A percentile compares a stretch with the other conserved stretches of the same genome.
phyloP scores from a whole-genome alignment of 2,329 filamentous ascomycete species.

The Rhynchosporium secalis region DNA sequence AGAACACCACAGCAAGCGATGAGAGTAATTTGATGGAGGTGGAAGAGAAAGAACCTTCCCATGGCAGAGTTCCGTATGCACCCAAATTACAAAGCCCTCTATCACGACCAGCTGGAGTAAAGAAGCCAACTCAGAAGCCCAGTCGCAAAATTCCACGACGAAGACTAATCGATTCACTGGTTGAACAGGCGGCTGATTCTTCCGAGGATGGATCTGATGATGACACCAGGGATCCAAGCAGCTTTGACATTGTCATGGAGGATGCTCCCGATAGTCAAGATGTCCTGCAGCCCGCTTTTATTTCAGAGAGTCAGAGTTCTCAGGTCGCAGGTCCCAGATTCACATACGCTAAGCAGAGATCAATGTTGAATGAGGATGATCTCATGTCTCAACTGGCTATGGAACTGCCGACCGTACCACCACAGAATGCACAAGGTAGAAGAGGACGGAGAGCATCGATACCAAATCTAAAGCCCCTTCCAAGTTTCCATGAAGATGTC shows the following conservation, averaged over 20 bases:
- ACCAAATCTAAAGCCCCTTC: slow-evolving; percentile 32
- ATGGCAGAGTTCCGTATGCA: background rate
- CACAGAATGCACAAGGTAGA: slow-evolving; percentile 24
- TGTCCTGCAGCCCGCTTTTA: slow-evolving; percentile 12
- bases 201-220: slow-evolving; percentile 21
- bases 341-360: slow-evolving; percentile 40
- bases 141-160: slow-evolving; percentile 28
- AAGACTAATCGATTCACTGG: slow-evolving; percentile 40
- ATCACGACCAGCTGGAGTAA: slow-evolving; percentile 22
- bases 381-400: slow-evolving; percentile 36
- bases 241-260: background rate
- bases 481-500: slow-evolving; percentile 37
- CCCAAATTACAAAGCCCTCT: slow-evolving; percentile 10
- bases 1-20: background rate
- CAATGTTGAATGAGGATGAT: slow-evolving; percentile 40
- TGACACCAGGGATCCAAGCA: slow-evolving; percentile 1
- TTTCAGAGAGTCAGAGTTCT: slow-evolving; percentile 33
- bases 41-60: background rate
- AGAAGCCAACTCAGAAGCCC: slow-evolving; percentile 24
- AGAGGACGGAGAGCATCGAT: slow-evolving; percentile 34
- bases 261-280: slow-evolving; percentile 4
- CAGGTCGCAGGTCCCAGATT: slow-evolving; percentile 38
- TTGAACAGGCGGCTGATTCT: slow-evolving; percentile 32
- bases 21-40: background rate
- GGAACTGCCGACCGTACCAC: slow-evolving; percentile 33